Percentiles rank a stretch among this genome's conserved stretches.
phyloP scores from a whole-genome alignment of 768 basidiomycete genomes.

The Termitomyces sp. region DNA sequence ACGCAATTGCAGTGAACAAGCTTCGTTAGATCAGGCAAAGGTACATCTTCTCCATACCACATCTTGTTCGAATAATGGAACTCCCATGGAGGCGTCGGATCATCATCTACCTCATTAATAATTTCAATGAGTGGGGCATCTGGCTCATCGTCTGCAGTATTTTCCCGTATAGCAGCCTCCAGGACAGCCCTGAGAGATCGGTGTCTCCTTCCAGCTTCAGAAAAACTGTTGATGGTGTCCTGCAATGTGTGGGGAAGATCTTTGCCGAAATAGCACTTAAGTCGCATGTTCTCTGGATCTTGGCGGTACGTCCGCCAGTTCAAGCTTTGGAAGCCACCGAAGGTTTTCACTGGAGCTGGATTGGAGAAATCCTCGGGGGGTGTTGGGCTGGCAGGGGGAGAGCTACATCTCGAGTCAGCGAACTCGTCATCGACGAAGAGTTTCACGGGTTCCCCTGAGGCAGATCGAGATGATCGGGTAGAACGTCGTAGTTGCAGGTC shows the following conservation, averaged over 20 bases:
- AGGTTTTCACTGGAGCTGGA: slow-evolving; percentile 6
- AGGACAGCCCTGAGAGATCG: slow-evolving; percentile 50
- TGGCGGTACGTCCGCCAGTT: slow-evolving; percentile 33
- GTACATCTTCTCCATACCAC: slow-evolving; percentile 68
- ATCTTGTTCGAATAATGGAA: slow-evolving; percentile 84
- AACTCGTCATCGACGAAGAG: slow-evolving; percentile 1
- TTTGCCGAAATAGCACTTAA: slow-evolving; percentile 30
- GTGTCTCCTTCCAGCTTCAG: slow-evolving; percentile 32
- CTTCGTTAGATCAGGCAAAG: slow-evolving; percentile 52
- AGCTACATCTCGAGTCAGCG: slow-evolving; percentile 1
- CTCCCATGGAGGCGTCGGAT: slow-evolving; percentile 76
- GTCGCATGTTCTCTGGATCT: slow-evolving; percentile 27
- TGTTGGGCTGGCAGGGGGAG: slow-evolving; percentile 6
- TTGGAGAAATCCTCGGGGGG: slow-evolving; percentile 9
- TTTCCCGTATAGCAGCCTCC: slow-evolving; percentile 59
- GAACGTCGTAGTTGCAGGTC: slow-evolving; percentile 5
- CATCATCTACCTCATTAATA: slow-evolving; percentile 61
- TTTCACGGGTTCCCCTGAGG: slow-evolving; percentile 8
- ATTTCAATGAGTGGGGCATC: slow-evolving; percentile 65
- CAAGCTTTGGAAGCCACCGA: slow-evolving; percentile 30
- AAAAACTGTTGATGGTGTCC: slow-evolving; percentile 58
- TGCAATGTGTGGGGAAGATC: slow-evolving; percentile 62
- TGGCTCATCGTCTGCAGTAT: slow-evolving; percentile 63
- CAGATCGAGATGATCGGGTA: slow-evolving; percentile 10
- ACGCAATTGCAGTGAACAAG: slow-evolving; percentile 70